phyloP scores from a whole-genome alignment of 352 stramenopile species.

The Sclerospora graminicola region DNA sequence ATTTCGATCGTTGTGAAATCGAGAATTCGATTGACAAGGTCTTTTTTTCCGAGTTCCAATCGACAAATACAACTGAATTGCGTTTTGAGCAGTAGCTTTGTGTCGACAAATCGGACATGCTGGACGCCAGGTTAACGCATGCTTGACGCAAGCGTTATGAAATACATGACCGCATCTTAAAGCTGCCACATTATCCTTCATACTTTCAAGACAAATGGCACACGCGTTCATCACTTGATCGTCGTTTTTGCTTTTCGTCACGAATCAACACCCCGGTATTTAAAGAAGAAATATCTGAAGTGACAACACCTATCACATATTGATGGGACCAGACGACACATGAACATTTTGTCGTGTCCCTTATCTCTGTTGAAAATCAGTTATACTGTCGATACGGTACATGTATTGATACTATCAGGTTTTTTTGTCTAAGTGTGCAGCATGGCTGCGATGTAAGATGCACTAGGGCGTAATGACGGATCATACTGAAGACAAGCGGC shows the following conservation, averaged over 20 bases:
- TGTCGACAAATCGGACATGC: conserved; percentile 31
- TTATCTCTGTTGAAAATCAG: neutral
- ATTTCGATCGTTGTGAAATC: neutral
- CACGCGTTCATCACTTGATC: conserved; percentile 6
- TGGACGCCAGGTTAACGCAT: conserved; percentile 8
- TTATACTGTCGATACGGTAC: too few relatives aligned
- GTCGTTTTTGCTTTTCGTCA: neutral
- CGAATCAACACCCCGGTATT: neutral
- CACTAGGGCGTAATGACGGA: conserved; percentile 53
- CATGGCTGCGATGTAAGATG: conserved; percentile 69
- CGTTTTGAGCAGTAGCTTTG: conserved; percentile 6
- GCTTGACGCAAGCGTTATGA: conserved; percentile 17
- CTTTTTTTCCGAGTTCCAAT: neutral
- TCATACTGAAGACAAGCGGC: conserved; percentile 55
- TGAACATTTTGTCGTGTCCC: conserved; percentile 10
- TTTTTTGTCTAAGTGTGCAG: conserved; percentile 26
- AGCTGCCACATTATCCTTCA: conserved; percentile 20
- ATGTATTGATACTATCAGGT: neutral
- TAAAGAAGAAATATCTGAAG: conserved; percentile 1
- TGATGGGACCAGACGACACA: conserved; percentile 9
- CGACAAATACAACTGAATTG: conserved; percentile 23
- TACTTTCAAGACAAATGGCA: conserved; percentile 30
- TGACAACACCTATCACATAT: neutral
- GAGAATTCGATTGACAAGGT: neutral
- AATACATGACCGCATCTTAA: conserved; percentile 37